Conservation (phyloP, 345 rosid species). For the Brassica nigra region DNA sequence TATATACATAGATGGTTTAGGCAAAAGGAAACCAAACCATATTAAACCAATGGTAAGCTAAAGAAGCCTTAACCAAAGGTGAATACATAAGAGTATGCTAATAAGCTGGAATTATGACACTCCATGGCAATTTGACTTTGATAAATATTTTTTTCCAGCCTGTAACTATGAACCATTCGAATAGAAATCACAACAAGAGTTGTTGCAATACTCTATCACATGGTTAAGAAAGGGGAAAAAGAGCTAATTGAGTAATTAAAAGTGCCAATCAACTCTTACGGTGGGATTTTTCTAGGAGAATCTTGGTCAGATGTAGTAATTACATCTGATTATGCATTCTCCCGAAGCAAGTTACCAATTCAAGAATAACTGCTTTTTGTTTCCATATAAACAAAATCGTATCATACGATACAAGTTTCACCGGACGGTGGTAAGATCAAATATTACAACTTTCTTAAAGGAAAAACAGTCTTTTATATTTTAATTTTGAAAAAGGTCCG, state of each 20-base stretch:
- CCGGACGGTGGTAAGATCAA: neutral
- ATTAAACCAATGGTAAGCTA: no score
- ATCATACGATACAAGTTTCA: constrained; percentile 29
- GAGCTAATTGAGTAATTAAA: neutral
- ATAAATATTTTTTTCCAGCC: constrained; percentile 52
- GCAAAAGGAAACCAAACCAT: no score
- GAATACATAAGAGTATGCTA: no score
- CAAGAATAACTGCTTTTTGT: neutral
- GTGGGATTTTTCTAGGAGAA: neutral
- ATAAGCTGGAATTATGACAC: constrained; percentile 37
- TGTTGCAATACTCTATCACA: neutral
- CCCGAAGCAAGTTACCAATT: neutral
- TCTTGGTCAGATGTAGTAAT: neutral
- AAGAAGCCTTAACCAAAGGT: no score
- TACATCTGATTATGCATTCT: neutral
- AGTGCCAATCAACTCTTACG: neutral
- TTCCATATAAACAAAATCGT: constrained; percentile 21
- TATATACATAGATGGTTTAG: no score
- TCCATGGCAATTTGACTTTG: constrained; percentile 63
- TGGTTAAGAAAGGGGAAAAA: neutral
- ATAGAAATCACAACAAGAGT: neutral
- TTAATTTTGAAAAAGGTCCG: constrained; percentile 29
- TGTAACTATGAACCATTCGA: neutral
- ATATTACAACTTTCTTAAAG: constrained; percentile 26
- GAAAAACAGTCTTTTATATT: constrained; percentile 1